Base-by-base conservation (phyloP, 495 filamentous ascomycete genomes). In the Penicillium nucicola region DNA sequence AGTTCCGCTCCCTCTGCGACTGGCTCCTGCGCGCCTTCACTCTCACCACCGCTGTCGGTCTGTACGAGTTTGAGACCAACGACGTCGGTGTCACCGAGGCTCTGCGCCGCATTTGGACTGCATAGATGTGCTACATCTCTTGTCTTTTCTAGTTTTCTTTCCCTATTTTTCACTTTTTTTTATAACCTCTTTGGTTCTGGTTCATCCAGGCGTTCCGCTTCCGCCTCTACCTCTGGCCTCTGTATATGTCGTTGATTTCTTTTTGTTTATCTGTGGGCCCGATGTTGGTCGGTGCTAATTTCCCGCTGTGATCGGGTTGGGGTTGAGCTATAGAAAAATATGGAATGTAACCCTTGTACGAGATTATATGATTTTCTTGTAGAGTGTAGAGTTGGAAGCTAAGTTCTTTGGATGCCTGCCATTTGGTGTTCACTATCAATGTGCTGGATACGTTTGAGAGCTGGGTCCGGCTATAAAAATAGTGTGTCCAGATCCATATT, bases 11-110 rank as follows among this genome's bases (percentile, higher is more conserved):
- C 49, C 20, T 75, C 32, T 77, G 86, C 65, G 78, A 77, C 66
- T 97, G 90, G 91, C 76, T 77, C 25, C 83, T 97, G 41, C 89
- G 88, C 60, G 78, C 76, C 45, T 84, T 82, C 56, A 95, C 95
- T 31, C 72, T 89, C 43, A 72, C 87, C 42, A 92, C 93, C 33
- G 89, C 86, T 20, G 75, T 95, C 56, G 92, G 92, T 41, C 78
- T 97, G 49, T 98, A 97, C 73, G 91, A 96, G 76, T 97, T 97
- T 66, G 92, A 98, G 84, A 98, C 93, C n/a, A 97, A 96, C 65
- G 93, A 98, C 61, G 90, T 98, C 33, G 93, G 93, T 45, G 62
- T 98, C 48, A 96, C 90, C 13, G 91, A 95, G 78, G 85, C 86
- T 23, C 76, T 95, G 52, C 89, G 86, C 79, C 80, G 87, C 55